phyloP scores from a whole-genome alignment of 345 rosid genomes.

The Gossypium thurberi region DNA sequence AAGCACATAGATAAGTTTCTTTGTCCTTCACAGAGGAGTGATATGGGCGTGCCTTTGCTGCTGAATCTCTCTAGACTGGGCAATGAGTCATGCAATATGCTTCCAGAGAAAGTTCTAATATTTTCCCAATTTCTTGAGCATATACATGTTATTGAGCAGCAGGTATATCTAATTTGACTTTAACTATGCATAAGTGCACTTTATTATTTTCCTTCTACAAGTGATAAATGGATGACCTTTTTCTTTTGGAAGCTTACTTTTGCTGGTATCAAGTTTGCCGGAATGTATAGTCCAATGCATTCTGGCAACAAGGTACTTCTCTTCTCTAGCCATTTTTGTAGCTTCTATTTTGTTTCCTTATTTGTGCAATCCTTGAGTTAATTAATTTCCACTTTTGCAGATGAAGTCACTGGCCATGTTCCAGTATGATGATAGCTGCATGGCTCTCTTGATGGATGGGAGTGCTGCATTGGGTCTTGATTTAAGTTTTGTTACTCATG shows the following conservation, averaged over 20 bases:
- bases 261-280: slow-evolving; percentile 76
- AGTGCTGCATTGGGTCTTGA: slow-evolving; percentile 96
- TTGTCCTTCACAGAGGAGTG: slow-evolving; percentile 14
- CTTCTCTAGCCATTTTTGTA: background rate
- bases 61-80: slow-evolving; percentile 19
- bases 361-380: slow-evolving; percentile 6
- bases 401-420: slow-evolving; percentile 64
- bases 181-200: background rate
- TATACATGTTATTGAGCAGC: slow-evolving; percentile 78
- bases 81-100: slow-evolving; percentile 24
- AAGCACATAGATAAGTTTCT: slow-evolving; percentile 23
- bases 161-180: slow-evolving; percentile 41
- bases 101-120: slow-evolving; percentile 66
- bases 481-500: slow-evolving; percentile 84
- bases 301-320: slow-evolving; percentile 58
- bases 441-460: slow-evolving; percentile 95
- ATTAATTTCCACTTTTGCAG: slow-evolving; percentile 33
- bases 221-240: background rate
- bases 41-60: slow-evolving; percentile 19
- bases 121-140: slow-evolving; percentile 98
- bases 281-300: slow-evolving; percentile 86
- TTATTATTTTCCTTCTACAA: background rate
- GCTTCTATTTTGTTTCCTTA: slow-evolving; percentile 6
- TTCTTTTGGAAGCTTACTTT: slow-evolving; percentile 42
- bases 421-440: slow-evolving; percentile 58